Evolutionary conservation across 2,329 filamentous ascomycete genomes (phyloP).

Genomic region (Rutstroemia sp.): DNA sequence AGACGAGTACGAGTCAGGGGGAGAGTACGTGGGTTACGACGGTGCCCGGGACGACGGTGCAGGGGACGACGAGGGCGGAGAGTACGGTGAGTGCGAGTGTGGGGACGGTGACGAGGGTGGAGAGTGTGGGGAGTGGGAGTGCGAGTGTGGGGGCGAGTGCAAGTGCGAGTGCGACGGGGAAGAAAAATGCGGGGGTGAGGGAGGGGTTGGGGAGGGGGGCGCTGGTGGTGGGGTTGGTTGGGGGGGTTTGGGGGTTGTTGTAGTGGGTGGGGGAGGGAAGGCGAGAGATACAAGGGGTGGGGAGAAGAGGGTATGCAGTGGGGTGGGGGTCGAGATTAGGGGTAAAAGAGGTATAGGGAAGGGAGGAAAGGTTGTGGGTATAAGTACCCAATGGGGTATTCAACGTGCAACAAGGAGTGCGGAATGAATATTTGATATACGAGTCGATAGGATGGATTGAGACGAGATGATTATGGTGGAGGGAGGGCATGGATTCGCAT

Average conservation of each 20-base stretch:
- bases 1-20: not conserved
- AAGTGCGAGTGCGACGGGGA: not conserved
- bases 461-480: too few species aligned
- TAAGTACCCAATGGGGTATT: too few species aligned
- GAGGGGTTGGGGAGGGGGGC: not conserved
- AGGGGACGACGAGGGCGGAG: not conserved
- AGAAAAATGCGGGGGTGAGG: not conserved
- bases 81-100: conserved; percentile 6
- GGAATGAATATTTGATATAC: too few species aligned
- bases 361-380: too few species aligned
- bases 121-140: not conserved
- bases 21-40: conserved; percentile 13
- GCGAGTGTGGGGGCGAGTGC: not conserved
- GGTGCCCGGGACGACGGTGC: conserved; percentile 9
- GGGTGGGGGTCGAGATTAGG: too few species aligned
- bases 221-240: not conserved
- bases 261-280: too few species aligned
- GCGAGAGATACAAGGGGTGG: too few species aligned
- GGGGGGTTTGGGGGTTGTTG: not conserved
- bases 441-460: too few species aligned
- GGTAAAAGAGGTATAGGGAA: too few species aligned
- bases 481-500: too few species aligned
- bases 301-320: too few species aligned
- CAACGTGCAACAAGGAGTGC: too few species aligned
- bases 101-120: conserved; percentile 10